These are phyloP conservation scores for Pisolithus albus DNA, from an alignment of 768 basidiomycete species.

Conservation along the genomic window DNA sequence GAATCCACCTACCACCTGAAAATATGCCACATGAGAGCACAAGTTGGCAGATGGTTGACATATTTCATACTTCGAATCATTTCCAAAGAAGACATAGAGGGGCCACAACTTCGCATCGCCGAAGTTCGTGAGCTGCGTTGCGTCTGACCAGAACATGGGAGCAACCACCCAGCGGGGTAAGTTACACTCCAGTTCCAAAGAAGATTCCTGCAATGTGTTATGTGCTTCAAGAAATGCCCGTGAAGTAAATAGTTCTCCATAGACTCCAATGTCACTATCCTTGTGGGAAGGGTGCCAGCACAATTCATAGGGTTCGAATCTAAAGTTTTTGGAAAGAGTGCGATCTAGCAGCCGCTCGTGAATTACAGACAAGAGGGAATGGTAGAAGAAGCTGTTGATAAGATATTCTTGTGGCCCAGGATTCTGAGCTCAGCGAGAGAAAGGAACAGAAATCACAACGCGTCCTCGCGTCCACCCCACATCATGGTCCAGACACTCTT, in stretches of 20 bases:
- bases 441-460: no score
- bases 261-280: constrained; percentile 1
- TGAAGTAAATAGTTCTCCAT: constrained; percentile 17
- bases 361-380: no score
- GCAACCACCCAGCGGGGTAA: constrained; percentile 10
- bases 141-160: constrained; percentile 28
- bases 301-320: no score
- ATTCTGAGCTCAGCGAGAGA: no score
- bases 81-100: constrained; percentile 18
- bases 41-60: constrained; percentile 1
- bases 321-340: no score
- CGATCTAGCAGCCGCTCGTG: no score
- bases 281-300: no score
- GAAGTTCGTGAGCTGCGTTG: constrained; percentile 26
- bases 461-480: no score
- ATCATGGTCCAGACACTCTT: no score
- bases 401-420: no score
- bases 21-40: not conserved
- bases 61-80: constrained; percentile 14
- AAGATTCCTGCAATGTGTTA: constrained; percentile 10
- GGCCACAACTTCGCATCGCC: constrained; percentile 23
- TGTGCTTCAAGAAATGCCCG: constrained; percentile 13
- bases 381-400: no score
- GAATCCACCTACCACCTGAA: not conserved
- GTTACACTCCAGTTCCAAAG: constrained; percentile 9